Evolutionary conservation across 441 rosid genomes (phyloP).

Genomic region (Manihot esculenta): DNA sequence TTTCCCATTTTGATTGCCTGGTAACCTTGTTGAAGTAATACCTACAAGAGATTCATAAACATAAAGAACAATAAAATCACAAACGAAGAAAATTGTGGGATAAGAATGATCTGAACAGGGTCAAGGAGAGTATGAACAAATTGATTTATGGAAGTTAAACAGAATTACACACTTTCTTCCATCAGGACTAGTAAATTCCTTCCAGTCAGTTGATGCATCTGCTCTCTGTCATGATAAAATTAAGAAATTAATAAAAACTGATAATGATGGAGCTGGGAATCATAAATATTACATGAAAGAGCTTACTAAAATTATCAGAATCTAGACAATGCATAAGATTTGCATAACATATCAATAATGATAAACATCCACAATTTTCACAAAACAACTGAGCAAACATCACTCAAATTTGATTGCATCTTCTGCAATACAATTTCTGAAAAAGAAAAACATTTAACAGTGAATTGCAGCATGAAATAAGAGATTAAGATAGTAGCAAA

Average conservation of each 20-base stretch:
- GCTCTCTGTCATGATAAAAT: constrained; percentile 60
- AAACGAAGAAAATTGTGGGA: background rate
- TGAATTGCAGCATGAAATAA: background rate
- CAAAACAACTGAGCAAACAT: background rate
- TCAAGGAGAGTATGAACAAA: constrained; percentile 1
- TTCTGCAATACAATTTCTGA: background rate
- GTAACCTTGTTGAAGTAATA: constrained; percentile 92
- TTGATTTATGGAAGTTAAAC: constrained; percentile 8
- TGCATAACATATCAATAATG: background rate
- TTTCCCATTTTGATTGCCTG: constrained; percentile 92
- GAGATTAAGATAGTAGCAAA: background rate
- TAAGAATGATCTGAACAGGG: background rate
- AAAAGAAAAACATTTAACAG: background rate
- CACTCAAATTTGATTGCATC: background rate
- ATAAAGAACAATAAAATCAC: background rate
- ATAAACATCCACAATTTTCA: background rate
- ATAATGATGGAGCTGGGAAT: background rate
- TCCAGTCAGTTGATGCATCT: constrained; percentile 87
- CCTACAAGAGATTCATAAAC: constrained; percentile 40
- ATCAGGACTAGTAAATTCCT: constrained; percentile 77
- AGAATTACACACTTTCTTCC: constrained; percentile 65
- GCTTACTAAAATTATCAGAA: constrained; percentile 10
- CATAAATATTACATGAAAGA: background rate
- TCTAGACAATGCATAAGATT: constrained; percentile 9
- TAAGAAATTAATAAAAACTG: constrained; percentile 10